Percentiles rank a stretch among this genome's conserved stretches.
phyloP scores from a whole-genome alignment of 805 yeast species.

The Jamesozyma piceae region DNA sequence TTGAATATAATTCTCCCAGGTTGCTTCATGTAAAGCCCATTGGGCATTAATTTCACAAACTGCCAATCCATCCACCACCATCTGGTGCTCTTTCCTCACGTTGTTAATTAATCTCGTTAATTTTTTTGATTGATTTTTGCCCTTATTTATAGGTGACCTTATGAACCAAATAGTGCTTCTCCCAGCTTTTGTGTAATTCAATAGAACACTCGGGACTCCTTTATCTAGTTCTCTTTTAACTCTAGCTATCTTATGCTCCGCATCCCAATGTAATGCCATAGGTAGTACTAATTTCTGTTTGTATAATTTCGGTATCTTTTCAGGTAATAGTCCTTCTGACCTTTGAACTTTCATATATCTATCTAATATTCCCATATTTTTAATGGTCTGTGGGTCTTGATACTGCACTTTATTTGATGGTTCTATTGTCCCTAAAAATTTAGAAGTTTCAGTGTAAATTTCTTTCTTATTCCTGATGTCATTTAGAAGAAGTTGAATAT shows the following conservation, averaged over 20 bases:
- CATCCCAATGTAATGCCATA: constrained; percentile 21
- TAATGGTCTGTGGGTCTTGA: constrained; percentile 7
- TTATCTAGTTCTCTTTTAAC: constrained; percentile 15
- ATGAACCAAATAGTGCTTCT: constrained; percentile 25
- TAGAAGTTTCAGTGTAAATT: background rate
- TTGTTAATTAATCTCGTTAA: constrained; percentile 15
- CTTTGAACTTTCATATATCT: constrained; percentile 13
- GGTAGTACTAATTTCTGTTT: constrained; percentile 18
- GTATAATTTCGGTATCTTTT: constrained; percentile 9
- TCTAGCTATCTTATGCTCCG: constrained; percentile 10
- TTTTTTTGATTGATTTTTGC: constrained; percentile 19
- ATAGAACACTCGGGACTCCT: constrained; percentile 20
- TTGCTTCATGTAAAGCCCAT: constrained; percentile 27
- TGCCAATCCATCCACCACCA: constrained; percentile 12
- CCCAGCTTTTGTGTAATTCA: constrained; percentile 21
- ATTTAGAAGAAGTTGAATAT: background rate
- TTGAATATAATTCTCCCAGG: constrained; percentile 23
- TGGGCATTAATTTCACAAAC: constrained; percentile 9
- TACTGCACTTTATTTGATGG: background rate
- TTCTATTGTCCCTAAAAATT: background rate
- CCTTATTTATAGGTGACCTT: constrained; percentile 24
- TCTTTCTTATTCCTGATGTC: background rate
- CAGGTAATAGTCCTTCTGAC: constrained; percentile 10
- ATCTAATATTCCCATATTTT: constrained; percentile 12
- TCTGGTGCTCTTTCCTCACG: constrained; percentile 18